Base-by-base conservation (phyloP, 805 yeast genomes). In the Spathaspora passalidarum region DNA sequence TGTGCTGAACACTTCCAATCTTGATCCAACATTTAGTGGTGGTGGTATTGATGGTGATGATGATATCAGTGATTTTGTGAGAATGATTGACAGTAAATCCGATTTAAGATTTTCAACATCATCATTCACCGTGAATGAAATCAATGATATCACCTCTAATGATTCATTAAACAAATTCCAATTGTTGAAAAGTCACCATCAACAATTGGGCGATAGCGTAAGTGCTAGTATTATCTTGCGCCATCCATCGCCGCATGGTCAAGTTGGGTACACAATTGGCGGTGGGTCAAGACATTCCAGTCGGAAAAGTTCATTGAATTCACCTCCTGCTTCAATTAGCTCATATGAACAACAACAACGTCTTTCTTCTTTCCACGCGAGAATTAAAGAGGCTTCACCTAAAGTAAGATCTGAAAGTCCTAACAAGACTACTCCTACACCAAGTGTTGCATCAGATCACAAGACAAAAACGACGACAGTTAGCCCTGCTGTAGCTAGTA, bases 11-110 rank as follows among this genome's bases (percentile, higher is more conserved):
- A 59, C 53, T 13, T 36, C 41, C 43, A 57, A 44, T 25, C 36
- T 39, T 16, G 44, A 59, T 13, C 62, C 65, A 1, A 63, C 74
- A 40, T 51, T n/a, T n/a, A n/a, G n/a, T 72, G 49, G 9, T 25
- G 55, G 71, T 43, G 81, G 81, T 2, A 50, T 76, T 9, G 74
- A 73, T 52, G 59, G 71, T 37, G 82, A 78, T 46, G 82, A 79
- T 45, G 88, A 82, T 51, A 70, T 87, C 16, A 75, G 84, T 48
- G 87, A 84, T 42, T 87, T 87, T 68, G 85, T 87, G 39, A 73
- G 78, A 51, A 69, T 85, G 74, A 78, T 87, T 38, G 94, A 87
- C 51, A 78, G 80, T 39, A 81, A 80, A 54, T 69, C 75, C 7
- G 86, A 80, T 37, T 62, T 81, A 19, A 69, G 77, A 35, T 55